phyloP scores from a whole-genome alignment of 805 yeast species.

The Lipomyces yamadae region DNA sequence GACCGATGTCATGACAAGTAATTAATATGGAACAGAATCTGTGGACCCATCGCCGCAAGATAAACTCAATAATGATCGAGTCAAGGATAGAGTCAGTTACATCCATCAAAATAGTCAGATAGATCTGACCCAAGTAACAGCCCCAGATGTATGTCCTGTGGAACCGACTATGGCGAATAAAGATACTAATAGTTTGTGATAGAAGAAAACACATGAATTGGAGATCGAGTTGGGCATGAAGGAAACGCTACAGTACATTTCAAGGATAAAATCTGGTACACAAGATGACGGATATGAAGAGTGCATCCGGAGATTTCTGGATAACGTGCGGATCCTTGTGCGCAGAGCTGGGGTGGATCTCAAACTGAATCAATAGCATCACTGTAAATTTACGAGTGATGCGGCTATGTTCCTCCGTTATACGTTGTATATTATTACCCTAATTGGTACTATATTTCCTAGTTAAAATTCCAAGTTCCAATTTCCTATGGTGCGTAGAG shows the following conservation, averaged over 20 bases:
- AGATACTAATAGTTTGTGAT: slow-evolving; percentile 9
- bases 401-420: too few species aligned
- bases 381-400: background rate
- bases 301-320: slow-evolving; percentile 26
- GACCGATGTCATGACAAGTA: background rate
- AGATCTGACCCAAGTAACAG: slow-evolving; percentile 31
- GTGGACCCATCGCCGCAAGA: slow-evolving; percentile 9
- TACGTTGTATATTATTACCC: background rate
- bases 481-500: too few species aligned
- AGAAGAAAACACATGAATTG: slow-evolving; percentile 28
- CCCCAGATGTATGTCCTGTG: slow-evolving; percentile 16
- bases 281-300: slow-evolving; percentile 26
- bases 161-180: background rate
- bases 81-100: slow-evolving; percentile 29
- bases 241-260: slow-evolving; percentile 21
- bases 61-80: slow-evolving; percentile 16
- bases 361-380: slow-evolving; percentile 1
- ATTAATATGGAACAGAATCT: slow-evolving; percentile 12
- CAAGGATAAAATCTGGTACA: slow-evolving; percentile 12
- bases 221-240: slow-evolving; percentile 32
- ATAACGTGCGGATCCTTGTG: slow-evolving; percentile 34
- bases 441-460: background rate
- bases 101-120: slow-evolving; percentile 25
- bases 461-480: too few species aligned
- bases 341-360: slow-evolving; percentile 34